Evolutionary conservation across 345 rosid species (phyloP).

Genomic region (Eucalyptus leucophloia): DNA sequence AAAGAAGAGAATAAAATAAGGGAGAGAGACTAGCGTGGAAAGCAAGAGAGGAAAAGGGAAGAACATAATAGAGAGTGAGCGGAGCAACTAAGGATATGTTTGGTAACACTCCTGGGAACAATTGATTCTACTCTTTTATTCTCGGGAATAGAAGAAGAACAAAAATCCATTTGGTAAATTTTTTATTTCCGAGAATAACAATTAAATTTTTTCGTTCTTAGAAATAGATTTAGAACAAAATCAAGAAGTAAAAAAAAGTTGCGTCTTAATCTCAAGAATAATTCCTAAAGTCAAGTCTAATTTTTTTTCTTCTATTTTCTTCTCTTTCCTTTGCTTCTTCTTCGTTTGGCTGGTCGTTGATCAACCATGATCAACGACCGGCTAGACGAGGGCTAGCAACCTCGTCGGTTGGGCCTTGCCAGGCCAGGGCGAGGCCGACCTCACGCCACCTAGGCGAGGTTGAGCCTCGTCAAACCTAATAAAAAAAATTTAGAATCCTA

Average conservation of each 20-base stretch:
- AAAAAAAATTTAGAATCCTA: too few species aligned
- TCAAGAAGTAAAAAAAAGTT: rapidly evolving
- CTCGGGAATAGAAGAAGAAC: rapidly evolving
- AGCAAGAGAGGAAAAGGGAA: too few species aligned
- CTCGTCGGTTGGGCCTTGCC: rapidly evolving
- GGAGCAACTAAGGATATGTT: rapidly evolving
- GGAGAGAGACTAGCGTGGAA: too few species aligned
- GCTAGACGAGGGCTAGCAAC: rapidly evolving
- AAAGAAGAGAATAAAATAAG: too few species aligned
- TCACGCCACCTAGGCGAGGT: rapidly evolving
- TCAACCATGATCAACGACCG: rapidly evolving
- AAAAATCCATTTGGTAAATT: rapidly evolving
- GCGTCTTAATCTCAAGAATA: rapidly evolving
- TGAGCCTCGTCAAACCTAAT: rapidly evolving
- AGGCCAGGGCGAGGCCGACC: rapidly evolving
- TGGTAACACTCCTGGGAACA: rapidly evolving
- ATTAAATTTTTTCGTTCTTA: rapidly evolving
- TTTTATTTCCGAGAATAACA: rapidly evolving
- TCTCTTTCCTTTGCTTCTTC: too few species aligned
- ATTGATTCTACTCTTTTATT: rapidly evolving
- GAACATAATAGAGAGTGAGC: too few species aligned
- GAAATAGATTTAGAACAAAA: too few species aligned
- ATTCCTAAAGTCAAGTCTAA: too few species aligned
- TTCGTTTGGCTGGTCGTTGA: rapidly evolving
- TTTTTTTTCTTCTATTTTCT: too few species aligned